Evolutionary conservation across 305 asterid species (phyloP).

Genomic region (Caryopteris hybrid): DNA sequence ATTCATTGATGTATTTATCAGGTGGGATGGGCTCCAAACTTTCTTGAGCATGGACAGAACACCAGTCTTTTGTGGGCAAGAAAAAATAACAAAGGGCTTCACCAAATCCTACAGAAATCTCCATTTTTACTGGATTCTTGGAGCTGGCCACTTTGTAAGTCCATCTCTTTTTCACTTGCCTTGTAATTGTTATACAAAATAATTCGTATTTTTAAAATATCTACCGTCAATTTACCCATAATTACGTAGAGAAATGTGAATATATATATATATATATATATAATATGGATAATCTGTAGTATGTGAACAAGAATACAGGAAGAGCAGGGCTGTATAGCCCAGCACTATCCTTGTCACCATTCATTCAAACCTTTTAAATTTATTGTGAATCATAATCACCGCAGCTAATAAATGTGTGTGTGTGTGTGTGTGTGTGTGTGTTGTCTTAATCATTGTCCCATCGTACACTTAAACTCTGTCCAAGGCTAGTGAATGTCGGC

Average conservation of each 20-base stretch:
- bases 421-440: no score
- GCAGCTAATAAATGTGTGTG: no score
- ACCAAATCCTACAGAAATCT: constrained; percentile 63
- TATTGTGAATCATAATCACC: background rate
- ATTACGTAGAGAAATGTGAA: no score
- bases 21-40: constrained; percentile 78
- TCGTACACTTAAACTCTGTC: background rate
- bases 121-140: constrained; percentile 86
- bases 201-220: no score
- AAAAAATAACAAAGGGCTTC: constrained; percentile 50
- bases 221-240: no score
- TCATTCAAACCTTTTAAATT: background rate
- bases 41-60: constrained; percentile 55
- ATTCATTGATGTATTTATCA: constrained; percentile 10
- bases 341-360: constrained; percentile 1
- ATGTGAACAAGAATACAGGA: no score
- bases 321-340: background rate
- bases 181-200: no score
- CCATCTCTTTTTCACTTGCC: background rate
- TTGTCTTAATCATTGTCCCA: constrained; percentile 3
- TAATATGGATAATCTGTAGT: no score
- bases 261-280: no score
- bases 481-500: constrained; percentile 3
- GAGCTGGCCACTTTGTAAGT: constrained; percentile 95
- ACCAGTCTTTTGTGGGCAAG: constrained; percentile 58